phyloP scores from a whole-genome alignment of 768 basidiomycete genomes.

The Rhizopogon salebrosus region DNA sequence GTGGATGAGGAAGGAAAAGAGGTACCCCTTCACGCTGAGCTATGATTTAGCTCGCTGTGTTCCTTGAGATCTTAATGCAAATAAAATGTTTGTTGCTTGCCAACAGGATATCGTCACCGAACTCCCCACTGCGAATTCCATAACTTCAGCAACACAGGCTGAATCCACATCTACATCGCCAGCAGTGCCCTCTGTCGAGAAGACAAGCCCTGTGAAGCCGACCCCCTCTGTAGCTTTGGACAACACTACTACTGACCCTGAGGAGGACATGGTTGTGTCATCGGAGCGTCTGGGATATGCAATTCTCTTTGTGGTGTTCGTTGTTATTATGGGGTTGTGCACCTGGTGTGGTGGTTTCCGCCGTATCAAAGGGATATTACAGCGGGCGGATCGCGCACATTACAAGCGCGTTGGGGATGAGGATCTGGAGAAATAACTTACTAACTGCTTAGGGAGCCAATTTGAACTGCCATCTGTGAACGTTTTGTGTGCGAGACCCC shows the following conservation, averaged over 20 bases:
- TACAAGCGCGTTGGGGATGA: constrained; percentile 47
- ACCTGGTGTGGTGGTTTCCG: constrained; percentile 43
- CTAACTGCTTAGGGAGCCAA: too few relatives aligned
- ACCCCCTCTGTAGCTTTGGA: constrained; percentile 1
- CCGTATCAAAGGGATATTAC: constrained; percentile 37
- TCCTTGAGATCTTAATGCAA: constrained; percentile 37
- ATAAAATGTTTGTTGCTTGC: constrained; percentile 50
- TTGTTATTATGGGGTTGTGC: constrained; percentile 39
- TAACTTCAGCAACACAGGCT: constrained; percentile 10
- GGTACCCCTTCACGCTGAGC: constrained; percentile 94
- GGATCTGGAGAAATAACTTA: constrained; percentile 45
- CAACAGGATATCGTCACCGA: constrained; percentile 36
- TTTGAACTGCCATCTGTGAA: too few relatives aligned
- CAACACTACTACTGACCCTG: constrained; percentile 9
- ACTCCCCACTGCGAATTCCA: constrained; percentile 7
- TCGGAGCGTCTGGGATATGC: constrained; percentile 15
- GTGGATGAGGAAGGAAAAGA: constrained; percentile 68
- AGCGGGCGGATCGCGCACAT: constrained; percentile 26
- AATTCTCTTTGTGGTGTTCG: constrained; percentile 34
- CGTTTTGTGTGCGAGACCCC: not conserved
- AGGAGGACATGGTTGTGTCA: not conserved
- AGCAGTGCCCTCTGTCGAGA: constrained; percentile 2
- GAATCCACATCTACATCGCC: constrained; percentile 13
- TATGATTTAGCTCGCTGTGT: constrained; percentile 52
- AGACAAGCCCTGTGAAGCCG: not conserved